Base-by-base conservation (phyloP, 257 asterid genomes). In the Marsdenia floribunda region DNA sequence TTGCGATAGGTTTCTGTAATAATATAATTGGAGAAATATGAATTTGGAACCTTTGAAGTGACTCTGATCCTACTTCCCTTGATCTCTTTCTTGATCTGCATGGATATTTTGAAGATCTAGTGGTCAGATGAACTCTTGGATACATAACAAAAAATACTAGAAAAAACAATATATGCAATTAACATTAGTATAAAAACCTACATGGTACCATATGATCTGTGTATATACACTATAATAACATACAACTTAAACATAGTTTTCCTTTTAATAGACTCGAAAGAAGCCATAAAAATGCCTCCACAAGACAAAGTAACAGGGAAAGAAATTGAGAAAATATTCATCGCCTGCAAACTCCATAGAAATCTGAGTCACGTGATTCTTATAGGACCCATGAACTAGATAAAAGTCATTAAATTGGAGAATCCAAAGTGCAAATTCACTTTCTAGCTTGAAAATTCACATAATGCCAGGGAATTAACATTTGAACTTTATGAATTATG, bases 41-140 rank as follows among this genome's bases (percentile, higher is more conserved):
- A 74, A 40, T 75, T 33, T 50, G 33, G 57, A 73, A 93, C 96
- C 93, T 89, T 90, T 29, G 98, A 82, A 76, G 98, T 94, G 65
- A 75, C 88, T 80, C 79, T 88, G 73, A 94, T 79, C 88, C 98
- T 86, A 96, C 98, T 94, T 50, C 81, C 83, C 82, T 92, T 92
- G 72, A 94, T 94, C 76, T 94, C 98, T 85, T 89, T 90, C 93
- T 94, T 94, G 85, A 90, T 78, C 98, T 93, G 96, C 77, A 83
- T 44, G 66, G 71, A 77, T 72, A 75, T 80, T 69, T 69, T 73
- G 57, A 65, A 66, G n/a, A 60, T 61, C 53, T 24, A 52, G 6
- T 15, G 29, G 38, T 71, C 33, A 53, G n/a, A 9, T 49, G 21
- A 66, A n/a, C 26, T 3, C 24, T 5, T 42, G 26, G 52, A 13